Base-by-base conservation (phyloP, 2,329 filamentous ascomycete genomes). In the Colletotrichum karsti region DNA sequence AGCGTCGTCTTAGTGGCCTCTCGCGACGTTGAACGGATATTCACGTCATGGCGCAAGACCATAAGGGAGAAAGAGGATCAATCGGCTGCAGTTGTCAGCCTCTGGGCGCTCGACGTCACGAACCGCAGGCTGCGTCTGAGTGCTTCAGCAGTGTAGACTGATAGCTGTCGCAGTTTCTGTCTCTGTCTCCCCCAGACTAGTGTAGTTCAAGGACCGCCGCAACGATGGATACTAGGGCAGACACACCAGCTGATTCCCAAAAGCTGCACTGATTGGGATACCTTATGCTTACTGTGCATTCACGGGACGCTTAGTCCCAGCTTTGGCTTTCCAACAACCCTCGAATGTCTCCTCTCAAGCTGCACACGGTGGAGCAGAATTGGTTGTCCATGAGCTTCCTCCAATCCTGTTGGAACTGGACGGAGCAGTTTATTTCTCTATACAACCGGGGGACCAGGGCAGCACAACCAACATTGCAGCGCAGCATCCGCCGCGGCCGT, bases 381-480 rank as follows among this genome's bases (percentile, higher is more conserved):
- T 63, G 51, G 48, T 58, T 53, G 51, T 57, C 46, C 53, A 44
- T 44, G 59, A 64, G 44, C 59, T 28, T 28, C 37, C 26, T 39
- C 20, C 64, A 44, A 51, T 60, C 22, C 28, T 44, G 42, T 30
- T 60, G 44, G 30, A 42, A 44, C 41, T 59, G 37, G 39, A 35
- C 46, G 46, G 55, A 50, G 55, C 64, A 46, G 48, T 37, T 41
- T 60, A 41, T 37, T 44, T 53, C 53, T 63, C 39, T 53, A 30
- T 59, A 28, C 22, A 58, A 65, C 42, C 66, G 67, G 56, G 66
- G 66, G 51, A 30, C 55, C 61, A 44, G 41, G 61, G 20, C 54
- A 68, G 61, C 54, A 65, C 46, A 54, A 66, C 55, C 66, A 57
- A 67, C 48, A 67, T 56, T 62, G 66, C 66, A 67, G 62, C 54